Percentiles rank a stretch among this genome's conserved stretches.
phyloP scores from a whole-genome alignment of 345 rosid species.

The Boechera stricta region DNA sequence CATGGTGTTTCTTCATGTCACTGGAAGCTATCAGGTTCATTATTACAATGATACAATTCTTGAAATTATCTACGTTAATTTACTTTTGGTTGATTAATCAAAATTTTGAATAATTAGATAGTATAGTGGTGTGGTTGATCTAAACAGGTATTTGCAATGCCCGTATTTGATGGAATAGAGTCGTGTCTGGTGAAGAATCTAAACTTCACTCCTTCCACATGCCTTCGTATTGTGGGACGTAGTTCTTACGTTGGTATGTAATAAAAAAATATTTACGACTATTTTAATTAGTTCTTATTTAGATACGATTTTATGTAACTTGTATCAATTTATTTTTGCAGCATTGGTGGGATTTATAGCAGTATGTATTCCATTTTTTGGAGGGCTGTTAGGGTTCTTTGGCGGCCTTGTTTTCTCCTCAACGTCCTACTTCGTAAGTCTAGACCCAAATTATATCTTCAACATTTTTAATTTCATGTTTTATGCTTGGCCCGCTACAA shows the following conservation, averaged over 20 bases:
- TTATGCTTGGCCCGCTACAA: too few species aligned
- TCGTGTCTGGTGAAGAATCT: conserved; percentile 41
- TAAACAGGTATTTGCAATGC: conserved; percentile 45
- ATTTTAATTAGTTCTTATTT: too few species aligned
- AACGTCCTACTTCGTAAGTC: too few species aligned
- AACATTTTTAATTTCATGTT: too few species aligned
- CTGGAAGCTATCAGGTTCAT: conserved; percentile 58
- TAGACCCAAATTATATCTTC: too few species aligned
- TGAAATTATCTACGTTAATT: not conserved
- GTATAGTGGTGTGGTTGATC: not conserved
- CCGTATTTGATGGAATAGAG: conserved; percentile 28
- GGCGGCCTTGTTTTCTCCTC: too few species aligned
- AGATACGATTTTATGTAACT: too few species aligned
- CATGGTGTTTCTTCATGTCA: conserved; percentile 51
- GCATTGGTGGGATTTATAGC: too few species aligned
- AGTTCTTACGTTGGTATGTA: conserved; percentile 9
- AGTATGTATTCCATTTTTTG: too few species aligned
- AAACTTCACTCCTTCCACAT: conserved; percentile 39
- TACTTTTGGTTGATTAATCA: not conserved
- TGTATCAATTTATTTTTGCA: too few species aligned
- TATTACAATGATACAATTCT: not conserved
- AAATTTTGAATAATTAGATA: not conserved
- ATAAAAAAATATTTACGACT: not conserved
- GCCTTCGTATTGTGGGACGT: conserved; percentile 45
- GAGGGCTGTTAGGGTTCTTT: too few species aligned